These are phyloP conservation scores for Pythium rishiriense DNA, from an alignment of 352 stramenopile genomes.

Conservation along the genomic window DNA sequence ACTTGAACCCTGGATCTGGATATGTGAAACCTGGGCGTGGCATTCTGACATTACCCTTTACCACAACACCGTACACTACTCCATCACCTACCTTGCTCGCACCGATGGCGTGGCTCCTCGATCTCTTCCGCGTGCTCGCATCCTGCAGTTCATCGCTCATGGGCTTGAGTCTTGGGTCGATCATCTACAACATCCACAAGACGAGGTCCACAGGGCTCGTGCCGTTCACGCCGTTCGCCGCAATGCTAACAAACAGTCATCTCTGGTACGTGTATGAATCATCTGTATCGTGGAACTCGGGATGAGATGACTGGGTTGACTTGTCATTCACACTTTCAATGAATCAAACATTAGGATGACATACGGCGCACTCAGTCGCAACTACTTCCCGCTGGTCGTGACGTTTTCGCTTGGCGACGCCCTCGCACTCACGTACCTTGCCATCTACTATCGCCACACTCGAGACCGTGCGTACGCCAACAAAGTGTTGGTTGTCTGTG, in stretches of 20 bases:
- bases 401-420: conserved; percentile 1
- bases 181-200: conserved; percentile 37
- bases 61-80: too few relatives aligned
- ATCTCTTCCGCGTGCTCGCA: conserved; percentile 35
- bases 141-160: conserved; percentile 35
- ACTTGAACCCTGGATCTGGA: too few relatives aligned
- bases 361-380: conserved; percentile 13
- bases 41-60: too few relatives aligned
- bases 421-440: not conserved
- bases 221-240: conserved; percentile 45
- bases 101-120: conserved; percentile 41
- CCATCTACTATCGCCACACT: conserved; percentile 4
- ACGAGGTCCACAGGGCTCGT: conserved; percentile 35
- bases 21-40: too few relatives aligned
- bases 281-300: not conserved
- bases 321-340: too few relatives aligned
- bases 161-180: conserved; percentile 40
- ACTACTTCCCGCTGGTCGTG: conserved; percentile 8
- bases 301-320: not conserved
- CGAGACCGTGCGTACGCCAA: not conserved
- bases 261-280: conserved; percentile 16
- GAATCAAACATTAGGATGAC: conserved; percentile 17
- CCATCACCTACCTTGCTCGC: too few relatives aligned
- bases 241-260: conserved; percentile 43
- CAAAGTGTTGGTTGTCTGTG: not conserved